A percentile compares a stretch with the other conserved stretches of the same genome.
phyloP scores from a whole-genome alignment of 2,329 filamentous ascomycete species.

The Ophiognomonia clavigignenti-juglandacearum region DNA sequence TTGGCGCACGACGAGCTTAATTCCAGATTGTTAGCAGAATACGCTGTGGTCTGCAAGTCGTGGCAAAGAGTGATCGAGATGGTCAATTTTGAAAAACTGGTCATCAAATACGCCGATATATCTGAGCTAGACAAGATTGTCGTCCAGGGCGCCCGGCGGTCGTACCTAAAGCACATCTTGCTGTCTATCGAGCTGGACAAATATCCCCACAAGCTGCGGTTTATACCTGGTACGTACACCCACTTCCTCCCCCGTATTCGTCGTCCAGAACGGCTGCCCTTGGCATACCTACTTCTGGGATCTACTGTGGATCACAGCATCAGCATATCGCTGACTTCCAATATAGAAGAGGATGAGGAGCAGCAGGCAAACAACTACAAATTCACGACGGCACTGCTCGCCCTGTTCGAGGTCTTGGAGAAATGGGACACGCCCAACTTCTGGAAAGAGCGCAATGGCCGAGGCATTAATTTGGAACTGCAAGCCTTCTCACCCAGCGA shows the following conservation, averaged over 20 bases:
- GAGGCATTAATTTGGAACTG: constrained; percentile 22
- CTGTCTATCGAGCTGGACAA: constrained; percentile 20
- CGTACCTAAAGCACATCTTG: constrained; percentile 19
- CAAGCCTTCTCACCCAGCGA: constrained; percentile 21
- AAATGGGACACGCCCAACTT: constrained; percentile 18
- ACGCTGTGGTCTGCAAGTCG: constrained; percentile 23
- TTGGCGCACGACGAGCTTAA: constrained; percentile 11
- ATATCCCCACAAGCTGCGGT: constrained; percentile 17
- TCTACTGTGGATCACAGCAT: too few species aligned
- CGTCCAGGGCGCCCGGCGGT: constrained; percentile 19
- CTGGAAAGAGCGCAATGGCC: constrained; percentile 3
- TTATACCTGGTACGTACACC: too few species aligned
- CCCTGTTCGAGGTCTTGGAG: constrained; percentile 21
- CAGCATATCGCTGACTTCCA: too few species aligned
- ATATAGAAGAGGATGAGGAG: constrained; percentile 22
- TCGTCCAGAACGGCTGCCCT: too few species aligned
- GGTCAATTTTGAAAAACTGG: constrained; percentile 20
- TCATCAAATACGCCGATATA: constrained; percentile 18
- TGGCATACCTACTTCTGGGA: too few species aligned
- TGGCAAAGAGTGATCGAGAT: constrained; percentile 24
- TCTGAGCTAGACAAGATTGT: constrained; percentile 19
- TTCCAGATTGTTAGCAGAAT: constrained; percentile 16
- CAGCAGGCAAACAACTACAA: constrained; percentile 22
- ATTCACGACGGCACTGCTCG: constrained; percentile 22
- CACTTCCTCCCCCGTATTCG: too few species aligned